Evolutionary conservation across 1,139 yeast genomes (phyloP), one percentile per base, ranked within the genome.

Genomic region (Nakaseomyces nivariensis): DNA sequence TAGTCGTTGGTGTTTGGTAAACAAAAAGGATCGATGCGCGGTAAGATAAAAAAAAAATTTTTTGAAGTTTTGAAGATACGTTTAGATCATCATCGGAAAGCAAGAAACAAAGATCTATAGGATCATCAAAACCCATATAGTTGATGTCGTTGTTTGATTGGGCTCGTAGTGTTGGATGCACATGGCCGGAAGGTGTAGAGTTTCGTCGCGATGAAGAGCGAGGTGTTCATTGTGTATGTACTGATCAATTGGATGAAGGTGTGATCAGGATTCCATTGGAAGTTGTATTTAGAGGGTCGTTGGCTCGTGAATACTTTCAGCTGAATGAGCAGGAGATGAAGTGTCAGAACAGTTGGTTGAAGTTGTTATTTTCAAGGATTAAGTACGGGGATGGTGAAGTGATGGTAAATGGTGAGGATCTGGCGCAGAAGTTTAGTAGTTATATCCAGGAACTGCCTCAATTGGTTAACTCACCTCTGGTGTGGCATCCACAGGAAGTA

Each of bases 371-470:
- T 49, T 75, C 82, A 4, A 72, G 70, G 50, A 52, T 73, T 49
- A 71, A 61, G 50, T 73, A 67, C 52, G 71, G 67, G 46, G 38
- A 51, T 0, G 59, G 57, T 4, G 61, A 66, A 1, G 52, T 54
- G 6, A 32, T 42, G 4, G 48, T 55, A 8, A 52, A 46, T 3
- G 46, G 49, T 32, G 54, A 45, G 4, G 52, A 54, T 29, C 22
- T 61, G n/a, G 45, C 51, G 9, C 42, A 58, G 2, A 66, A 63
- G 50, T 76, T 65, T 58, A 53, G 60, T 42, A 77, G 81, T 0
- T 88, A 85, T 59, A 60, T 87, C 26, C 64, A 71, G 17, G 66
- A 74, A 13, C 70, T 88, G 33, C 96, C 96, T 4, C 58, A 59
- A 3, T 70, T 71, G 7, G 73, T 80, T 22, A 76, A 77, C 45